A percentile compares a stretch with the other conserved stretches of the same genome.
These are phyloP conservation scores for Pilaira anomala DNA, from an alignment of 192 early-diverging fungal species.

Conservation along the genomic window DNA sequence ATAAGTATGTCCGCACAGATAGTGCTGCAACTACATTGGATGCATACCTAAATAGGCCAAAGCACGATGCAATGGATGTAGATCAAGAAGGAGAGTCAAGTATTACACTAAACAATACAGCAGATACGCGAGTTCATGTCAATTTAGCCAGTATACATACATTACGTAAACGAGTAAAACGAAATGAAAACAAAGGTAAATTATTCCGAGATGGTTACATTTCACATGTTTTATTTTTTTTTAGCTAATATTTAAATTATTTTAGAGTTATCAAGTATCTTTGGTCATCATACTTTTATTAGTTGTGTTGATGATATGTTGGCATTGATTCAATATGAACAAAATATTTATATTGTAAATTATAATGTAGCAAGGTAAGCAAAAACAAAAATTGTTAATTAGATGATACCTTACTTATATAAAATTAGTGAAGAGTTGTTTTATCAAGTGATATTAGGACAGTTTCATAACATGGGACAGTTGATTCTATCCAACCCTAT, in stretches of 20 bases:
- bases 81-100: neutral
- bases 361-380: conserved; percentile 66
- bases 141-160: conserved; percentile 76
- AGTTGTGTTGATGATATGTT: conserved; percentile 79
- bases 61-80: neutral
- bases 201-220: conserved; percentile 10
- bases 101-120: neutral
- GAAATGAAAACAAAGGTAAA: conserved; percentile 53
- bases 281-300: conserved; percentile 84
- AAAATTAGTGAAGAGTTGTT: conserved; percentile 78
- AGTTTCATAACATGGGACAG: conserved; percentile 88
- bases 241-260: neutral
- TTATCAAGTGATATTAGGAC: conserved; percentile 77
- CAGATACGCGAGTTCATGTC: conserved; percentile 59
- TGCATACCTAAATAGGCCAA: conserved; percentile 43
- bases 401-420: conserved; percentile 4
- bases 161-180: conserved; percentile 70
- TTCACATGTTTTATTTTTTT: neutral
- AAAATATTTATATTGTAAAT: conserved; percentile 82
- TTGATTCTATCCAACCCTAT: conserved; percentile 63
- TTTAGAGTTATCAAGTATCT: conserved; percentile 69
- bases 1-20: conserved; percentile 86
- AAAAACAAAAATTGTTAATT: neutral
- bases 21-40: conserved; percentile 77
- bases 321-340: conserved; percentile 85